Conservation (phyloP, 2,329 filamentous ascomycete species). For the Chrysoporthe austroafricana region DNA sequence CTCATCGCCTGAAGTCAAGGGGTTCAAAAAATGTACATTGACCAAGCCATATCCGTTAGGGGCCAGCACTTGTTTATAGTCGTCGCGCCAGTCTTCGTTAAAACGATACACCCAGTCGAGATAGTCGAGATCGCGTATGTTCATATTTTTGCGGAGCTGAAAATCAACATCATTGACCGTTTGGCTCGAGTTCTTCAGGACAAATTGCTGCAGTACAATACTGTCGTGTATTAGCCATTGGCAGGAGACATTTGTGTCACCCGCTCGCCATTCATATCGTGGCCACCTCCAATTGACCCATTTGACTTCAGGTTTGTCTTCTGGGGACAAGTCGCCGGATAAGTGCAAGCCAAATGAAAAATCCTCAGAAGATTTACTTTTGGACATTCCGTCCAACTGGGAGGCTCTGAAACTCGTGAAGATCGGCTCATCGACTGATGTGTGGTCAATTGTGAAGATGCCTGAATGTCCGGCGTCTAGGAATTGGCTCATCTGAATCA, state of each 20-base stretch:
- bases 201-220: conserved; percentile 9
- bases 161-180: background rate
- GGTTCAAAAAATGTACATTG: background rate
- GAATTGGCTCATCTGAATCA: conserved; percentile 14
- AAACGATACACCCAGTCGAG: background rate
- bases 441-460: conserved; percentile 7
- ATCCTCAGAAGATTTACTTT: background rate
- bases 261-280: conserved; percentile 5
- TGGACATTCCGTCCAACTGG: background rate
- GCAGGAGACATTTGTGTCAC: background rate
- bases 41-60: conserved; percentile 1
- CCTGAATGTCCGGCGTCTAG: conserved; percentile 6
- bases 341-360: conserved; percentile 1
- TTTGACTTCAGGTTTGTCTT: background rate
- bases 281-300: conserved; percentile 24
- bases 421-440: background rate
- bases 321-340: accelerated
- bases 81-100: background rate
- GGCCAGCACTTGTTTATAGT: background rate
- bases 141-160: background rate
- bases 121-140: conserved; percentile 12
- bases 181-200: background rate
- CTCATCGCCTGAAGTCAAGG: background rate
- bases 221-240: conserved; percentile 15
- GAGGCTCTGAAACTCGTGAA: background rate